Evolutionary conservation across 2,329 filamentous ascomycete genomes (phyloP), one percentile per base, ranked within the genome.

Genomic region (Cercospora zeae-maydis): DNA sequence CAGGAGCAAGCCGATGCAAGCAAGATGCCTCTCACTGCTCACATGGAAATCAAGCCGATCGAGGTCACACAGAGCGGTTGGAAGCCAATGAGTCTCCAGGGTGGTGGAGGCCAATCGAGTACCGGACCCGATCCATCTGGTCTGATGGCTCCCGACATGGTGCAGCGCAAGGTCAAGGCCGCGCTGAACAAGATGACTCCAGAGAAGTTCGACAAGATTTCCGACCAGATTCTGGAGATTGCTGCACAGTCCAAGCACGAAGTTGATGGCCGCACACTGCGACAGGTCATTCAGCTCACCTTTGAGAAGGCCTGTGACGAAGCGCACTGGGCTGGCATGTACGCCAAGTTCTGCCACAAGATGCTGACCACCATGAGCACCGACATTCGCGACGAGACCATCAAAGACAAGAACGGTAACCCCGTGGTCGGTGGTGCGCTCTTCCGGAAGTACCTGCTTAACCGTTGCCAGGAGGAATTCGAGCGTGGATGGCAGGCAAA

Each of bases 161-260:
- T 99, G 63, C 95, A 99, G 81, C 89, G 93, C 71, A 99, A 99
- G 88, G 95, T 99, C 76, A 99, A 99, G 88, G 90, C 92, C 67
- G 91, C 91, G 65, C 83, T 99, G 73, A 99, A 99, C 87, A 99
- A 99, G 89, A 98, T 99, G 95, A 98, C 95, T 0, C 95, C 95
- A 0, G 95, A 99, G 80, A 99, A 98, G 75, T 99, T 99, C 73
- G 93, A 96, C 76, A 92, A 89, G 80, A 96, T 99, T 70, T 87
- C 95, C 6, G 90, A 93, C 66, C 92, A 97, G 77, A 96, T 99
- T 66, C 84, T 99, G 31, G 84, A 87, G 59, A 99, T 99, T 75
- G 92, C 93, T 30, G 90, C 87, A 21, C 95, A 99, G 77, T 98
- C 93, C 59, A 96, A 96, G 84, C 90, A 96, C 71, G 95, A 99